Conservation (phyloP, 768 basidiomycete genomes). For the Bullera alba region DNA sequence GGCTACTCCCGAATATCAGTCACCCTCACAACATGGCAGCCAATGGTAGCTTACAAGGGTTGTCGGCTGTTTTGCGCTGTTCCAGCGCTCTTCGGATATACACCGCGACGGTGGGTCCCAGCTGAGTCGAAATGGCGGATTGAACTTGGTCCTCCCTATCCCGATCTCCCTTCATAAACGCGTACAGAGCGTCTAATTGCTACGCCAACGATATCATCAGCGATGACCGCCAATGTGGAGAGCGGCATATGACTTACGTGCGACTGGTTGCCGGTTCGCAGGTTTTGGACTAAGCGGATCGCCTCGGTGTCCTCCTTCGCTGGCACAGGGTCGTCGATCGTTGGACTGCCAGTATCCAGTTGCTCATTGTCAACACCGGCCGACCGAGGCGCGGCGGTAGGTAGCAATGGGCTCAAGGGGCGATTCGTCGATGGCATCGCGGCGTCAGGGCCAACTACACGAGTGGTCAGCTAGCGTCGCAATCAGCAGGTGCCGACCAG, state of each 20-base stretch:
- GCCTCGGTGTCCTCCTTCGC: constrained; percentile 61
- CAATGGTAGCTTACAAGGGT: constrained; percentile 12
- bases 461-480: not conserved
- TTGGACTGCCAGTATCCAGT: not conserved
- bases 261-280: constrained; percentile 68
- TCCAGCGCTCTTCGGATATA: constrained; percentile 32
- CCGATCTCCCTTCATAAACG: constrained; percentile 84
- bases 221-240: not conserved
- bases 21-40: not conserved
- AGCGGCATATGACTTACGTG: constrained; percentile 12
- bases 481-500: not conserved
- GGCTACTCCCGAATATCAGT: not conserved
- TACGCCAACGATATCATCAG: not conserved
- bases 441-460: constrained; percentile 11
- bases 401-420: constrained; percentile 2
- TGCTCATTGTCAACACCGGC: constrained; percentile 3
- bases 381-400: not conserved
- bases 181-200: constrained; percentile 67
- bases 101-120: constrained; percentile 24
- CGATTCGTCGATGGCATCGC: constrained; percentile 3
- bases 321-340: constrained; percentile 26
- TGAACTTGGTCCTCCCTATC: constrained; percentile 40
- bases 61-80: constrained; percentile 19
- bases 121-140: constrained; percentile 17
- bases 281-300: constrained; percentile 70